Evolutionary conservation across 2,329 filamentous ascomycete species (phyloP), one percentile per base, ranked within the genome.

Genomic region (Colletotrichum musicola): DNA sequence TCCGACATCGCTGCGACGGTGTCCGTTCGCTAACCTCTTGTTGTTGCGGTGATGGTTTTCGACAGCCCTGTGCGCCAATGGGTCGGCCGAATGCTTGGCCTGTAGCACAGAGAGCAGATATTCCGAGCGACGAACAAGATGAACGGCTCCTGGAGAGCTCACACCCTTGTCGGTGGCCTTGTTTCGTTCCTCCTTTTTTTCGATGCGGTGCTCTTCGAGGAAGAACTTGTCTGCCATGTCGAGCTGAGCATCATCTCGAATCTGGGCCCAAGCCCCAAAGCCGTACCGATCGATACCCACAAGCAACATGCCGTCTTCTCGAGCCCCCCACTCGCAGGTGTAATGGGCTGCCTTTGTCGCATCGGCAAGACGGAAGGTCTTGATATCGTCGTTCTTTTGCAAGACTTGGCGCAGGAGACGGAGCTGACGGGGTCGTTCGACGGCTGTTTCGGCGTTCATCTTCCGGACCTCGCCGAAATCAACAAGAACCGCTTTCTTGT

Each of bases 41-140:
- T 95, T 97, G 81, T 95, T 97, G 63, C 95, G 93, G 78, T 97
- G 95, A 75, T 98, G 95, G 72, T 97, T 97, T 75, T 97, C 95
- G 30, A 97, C 90, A 1, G 92, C 89, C 75, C 90, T 91, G 78
- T 93, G 94, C 4, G 92, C 92, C 20, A 89, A 89, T 35, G 88
- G 86, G 75, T 97, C 93, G 70, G 89, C 90, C 2, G 90, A 92
- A 79, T 97, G 94, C 76, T 97, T 90, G 13, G 89, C 93, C 77
- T 95, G 94, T 69, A 99, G 84, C 1, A 99, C 94, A n/a, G 94
- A 97, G 47, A 99, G 86, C 14, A 99, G 87, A 77, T 99, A 99
- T 76, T 98, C 96, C 10, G 95, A 93, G 68, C 96, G 92, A 55
- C 96, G 93, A 62, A 98, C 95, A 51, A 99, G 89, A 77, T 99